Percentiles rank a stretch among this genome's conserved stretches.
phyloP scores from a whole-genome alignment of 371 early-diverging fungal species.

The Chytridium lagenaria region DNA sequence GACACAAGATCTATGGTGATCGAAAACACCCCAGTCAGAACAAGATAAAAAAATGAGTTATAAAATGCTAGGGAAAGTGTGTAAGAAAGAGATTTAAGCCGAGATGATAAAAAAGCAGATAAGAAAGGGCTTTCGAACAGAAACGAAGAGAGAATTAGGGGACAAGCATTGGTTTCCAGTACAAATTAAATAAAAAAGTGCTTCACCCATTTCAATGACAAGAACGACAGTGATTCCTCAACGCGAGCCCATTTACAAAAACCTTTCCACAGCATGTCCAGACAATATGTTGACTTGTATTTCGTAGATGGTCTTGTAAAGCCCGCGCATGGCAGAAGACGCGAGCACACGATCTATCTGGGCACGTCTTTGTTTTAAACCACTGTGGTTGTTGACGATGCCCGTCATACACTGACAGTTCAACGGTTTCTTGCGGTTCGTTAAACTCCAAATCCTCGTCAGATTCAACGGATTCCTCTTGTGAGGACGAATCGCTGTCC shows the following conservation, averaged over 20 bases:
- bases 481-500: not conserved
- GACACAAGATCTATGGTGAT: too few relatives aligned
- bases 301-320: not conserved
- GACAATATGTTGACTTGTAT: not conserved
- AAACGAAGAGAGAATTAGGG: too few relatives aligned
- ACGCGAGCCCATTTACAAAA: not conserved
- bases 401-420: not conserved
- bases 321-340: not conserved
- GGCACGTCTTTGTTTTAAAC: not conserved
- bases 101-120: too few relatives aligned
- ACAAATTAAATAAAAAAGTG: too few relatives aligned
- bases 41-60: too few relatives aligned
- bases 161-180: too few relatives aligned
- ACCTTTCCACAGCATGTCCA: slow-evolving; percentile 16
- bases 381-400: not conserved
- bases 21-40: too few relatives aligned
- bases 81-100: too few relatives aligned
- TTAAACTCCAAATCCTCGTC: not conserved
- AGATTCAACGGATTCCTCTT: not conserved
- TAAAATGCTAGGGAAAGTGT: too few relatives aligned
- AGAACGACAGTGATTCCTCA: not conserved
- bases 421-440: not conserved
- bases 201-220: too few relatives aligned
- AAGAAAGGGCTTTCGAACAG: too few relatives aligned
- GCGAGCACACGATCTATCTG: not conserved